Conservation (phyloP, 108 stramenopile genomes). For the Fragilariopsis cylindrus region DNA sequence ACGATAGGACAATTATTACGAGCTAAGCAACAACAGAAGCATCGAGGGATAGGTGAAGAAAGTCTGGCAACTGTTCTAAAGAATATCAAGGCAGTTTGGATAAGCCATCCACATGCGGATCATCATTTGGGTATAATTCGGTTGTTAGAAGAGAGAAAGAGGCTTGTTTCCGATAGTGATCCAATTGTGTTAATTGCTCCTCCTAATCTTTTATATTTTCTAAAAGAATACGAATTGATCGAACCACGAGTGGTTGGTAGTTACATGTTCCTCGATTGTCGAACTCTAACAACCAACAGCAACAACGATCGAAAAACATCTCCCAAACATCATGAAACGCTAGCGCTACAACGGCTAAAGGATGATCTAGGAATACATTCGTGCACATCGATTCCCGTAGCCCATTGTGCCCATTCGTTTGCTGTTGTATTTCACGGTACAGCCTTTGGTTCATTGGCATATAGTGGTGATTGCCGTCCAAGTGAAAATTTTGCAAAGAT, state of each 20-base stretch:
- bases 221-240: slow-evolving; percentile 71
- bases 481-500: slow-evolving; percentile 65
- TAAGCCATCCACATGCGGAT: slow-evolving; percentile 98
- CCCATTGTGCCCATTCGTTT: slow-evolving; percentile 87
- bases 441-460: slow-evolving; percentile 82
- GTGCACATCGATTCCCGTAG: slow-evolving; percentile 75
- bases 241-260: slow-evolving; percentile 53
- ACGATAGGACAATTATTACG: slow-evolving; percentile 90
- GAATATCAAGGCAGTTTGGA: slow-evolving; percentile 89
- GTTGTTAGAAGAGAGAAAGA: slow-evolving; percentile 68
- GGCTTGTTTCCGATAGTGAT: slow-evolving; percentile 26
- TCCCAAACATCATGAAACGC: neutral
- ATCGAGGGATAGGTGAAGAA: neutral
- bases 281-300: slow-evolving; percentile 36
- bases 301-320: neutral
- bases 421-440: slow-evolving; percentile 80
- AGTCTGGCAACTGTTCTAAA: slow-evolving; percentile 14
- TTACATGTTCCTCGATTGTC: slow-evolving; percentile 74
- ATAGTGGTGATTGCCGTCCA: slow-evolving; percentile 97
- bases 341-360: slow-evolving; percentile 38
- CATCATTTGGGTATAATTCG: slow-evolving; percentile 94
- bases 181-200: slow-evolving; percentile 91
- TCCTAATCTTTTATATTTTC: slow-evolving; percentile 62
- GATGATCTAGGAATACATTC: slow-evolving; percentile 54
- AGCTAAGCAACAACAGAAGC: slow-evolving; percentile 45